Conservation (phyloP, 208 protist genomes). For the Crithidia sp. region DNA sequence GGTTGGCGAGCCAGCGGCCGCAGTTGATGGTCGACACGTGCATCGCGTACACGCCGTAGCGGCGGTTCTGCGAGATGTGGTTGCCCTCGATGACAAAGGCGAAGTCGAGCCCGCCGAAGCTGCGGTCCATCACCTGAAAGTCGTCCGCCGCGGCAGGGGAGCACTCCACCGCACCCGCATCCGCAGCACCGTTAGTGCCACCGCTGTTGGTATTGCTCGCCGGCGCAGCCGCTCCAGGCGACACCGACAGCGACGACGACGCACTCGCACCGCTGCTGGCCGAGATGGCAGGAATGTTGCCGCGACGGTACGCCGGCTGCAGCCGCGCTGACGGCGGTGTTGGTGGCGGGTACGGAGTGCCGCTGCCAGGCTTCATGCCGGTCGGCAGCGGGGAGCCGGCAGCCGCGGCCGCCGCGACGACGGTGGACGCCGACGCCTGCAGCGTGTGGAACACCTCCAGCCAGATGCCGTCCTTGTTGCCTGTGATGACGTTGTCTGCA, state of each 20-base stretch:
- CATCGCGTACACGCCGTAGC: constrained; percentile 61
- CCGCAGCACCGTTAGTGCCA: not conserved
- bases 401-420: not conserved
- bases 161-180: not conserved
- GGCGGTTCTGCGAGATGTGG: constrained; percentile 53
- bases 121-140: constrained; percentile 16
- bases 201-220: not conserved
- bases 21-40: constrained; percentile 71
- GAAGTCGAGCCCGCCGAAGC: constrained; percentile 30
- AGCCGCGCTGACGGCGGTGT: not conserved
- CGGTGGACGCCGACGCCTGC: constrained; percentile 14
- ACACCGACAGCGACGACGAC: not conserved
- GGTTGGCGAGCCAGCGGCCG: constrained; percentile 34
- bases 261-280: not conserved
- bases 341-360: not conserved
- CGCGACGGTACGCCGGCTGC: not conserved
- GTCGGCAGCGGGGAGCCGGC: too few relatives aligned
- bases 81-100: constrained; percentile 62
- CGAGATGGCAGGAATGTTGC: not conserved
- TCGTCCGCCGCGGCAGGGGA: constrained; percentile 3
- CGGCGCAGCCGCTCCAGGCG: not conserved
- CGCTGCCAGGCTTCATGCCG: not conserved
- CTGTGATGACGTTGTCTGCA: constrained; percentile 41
- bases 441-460: constrained; percentile 51
- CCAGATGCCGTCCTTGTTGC: constrained; percentile 48